A percentile compares a stretch with the other conserved stretches of the same genome.
These are phyloP conservation scores for Podospora comata DNA, from an alignment of 495 filamentous ascomycete species.

Conservation along the genomic window DNA sequence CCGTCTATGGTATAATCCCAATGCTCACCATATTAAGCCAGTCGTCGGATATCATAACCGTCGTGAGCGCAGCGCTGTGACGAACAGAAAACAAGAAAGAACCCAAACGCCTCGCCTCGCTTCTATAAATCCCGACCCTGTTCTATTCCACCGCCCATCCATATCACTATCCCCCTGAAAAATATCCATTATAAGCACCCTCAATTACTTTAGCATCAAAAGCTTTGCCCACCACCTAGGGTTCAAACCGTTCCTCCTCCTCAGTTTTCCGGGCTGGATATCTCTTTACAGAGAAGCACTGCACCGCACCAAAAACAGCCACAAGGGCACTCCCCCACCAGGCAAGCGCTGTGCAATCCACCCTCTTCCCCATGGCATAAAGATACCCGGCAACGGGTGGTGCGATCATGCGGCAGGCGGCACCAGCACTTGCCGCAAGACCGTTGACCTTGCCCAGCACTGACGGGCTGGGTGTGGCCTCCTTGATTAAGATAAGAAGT, in stretches of 20 bases:
- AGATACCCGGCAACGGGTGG: slow-evolving; percentile 73
- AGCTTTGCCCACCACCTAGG: background rate
- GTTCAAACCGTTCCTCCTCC: background rate
- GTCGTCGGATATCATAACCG: background rate
- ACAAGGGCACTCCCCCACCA: slow-evolving; percentile 76
- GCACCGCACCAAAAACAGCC: slow-evolving; percentile 63
- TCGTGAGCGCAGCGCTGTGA: background rate
- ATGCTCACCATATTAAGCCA: background rate
- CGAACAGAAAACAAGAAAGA: background rate
- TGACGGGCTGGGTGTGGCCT: slow-evolving; percentile 65
- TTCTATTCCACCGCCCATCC: background rate
- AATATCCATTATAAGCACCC: background rate
- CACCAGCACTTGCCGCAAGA: slow-evolving; percentile 73
- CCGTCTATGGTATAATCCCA: background rate
- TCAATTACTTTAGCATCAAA: background rate
- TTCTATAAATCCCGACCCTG: background rate
- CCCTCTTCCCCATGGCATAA: slow-evolving; percentile 63
- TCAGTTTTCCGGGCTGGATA: slow-evolving; percentile 21
- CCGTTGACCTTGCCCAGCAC: slow-evolving; percentile 78
- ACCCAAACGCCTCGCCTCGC: slow-evolving; percentile 1
- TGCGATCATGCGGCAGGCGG: slow-evolving; percentile 70
- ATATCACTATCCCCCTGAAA: background rate
- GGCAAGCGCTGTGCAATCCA: slow-evolving; percentile 69
- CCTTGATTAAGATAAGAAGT: slow-evolving; percentile 78
- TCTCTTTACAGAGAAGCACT: slow-evolving; percentile 63